phyloP scores from a whole-genome alignment of 2,329 filamentous ascomycete species.

The Colletotrichum australisinense region DNA sequence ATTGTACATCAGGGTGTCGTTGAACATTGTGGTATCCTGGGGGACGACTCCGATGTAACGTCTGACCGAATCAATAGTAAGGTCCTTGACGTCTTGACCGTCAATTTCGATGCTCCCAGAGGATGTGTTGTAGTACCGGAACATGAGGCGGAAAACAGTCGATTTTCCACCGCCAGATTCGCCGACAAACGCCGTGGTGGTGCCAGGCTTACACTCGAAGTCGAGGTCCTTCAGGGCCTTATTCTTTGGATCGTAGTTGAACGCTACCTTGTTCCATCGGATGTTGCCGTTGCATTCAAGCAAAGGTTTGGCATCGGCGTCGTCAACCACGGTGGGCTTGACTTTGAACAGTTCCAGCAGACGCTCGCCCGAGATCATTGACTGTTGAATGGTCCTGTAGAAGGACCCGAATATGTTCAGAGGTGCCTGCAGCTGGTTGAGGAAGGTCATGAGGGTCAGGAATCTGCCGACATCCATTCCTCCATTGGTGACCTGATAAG shows the following conservation, averaged over 20 bases:
- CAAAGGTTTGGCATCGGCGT: conserved; percentile 71
- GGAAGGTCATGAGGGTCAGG: conserved; percentile 79
- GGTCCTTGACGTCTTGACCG: conserved; percentile 82
- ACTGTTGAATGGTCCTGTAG: conserved; percentile 94
- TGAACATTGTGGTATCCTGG: conserved; percentile 95
- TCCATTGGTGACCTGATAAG: conserved; percentile 79
- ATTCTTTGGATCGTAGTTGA: conserved; percentile 89
- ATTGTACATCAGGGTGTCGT: conserved; percentile 95
- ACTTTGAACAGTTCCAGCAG: conserved; percentile 97
- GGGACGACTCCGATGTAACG: conserved; percentile 94
- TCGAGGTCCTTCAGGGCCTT: conserved; percentile 85
- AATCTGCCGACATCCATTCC: conserved; percentile 76
- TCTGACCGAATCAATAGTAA: conserved; percentile 94
- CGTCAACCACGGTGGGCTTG: conserved; percentile 89
- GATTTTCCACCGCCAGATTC: conserved; percentile 98
- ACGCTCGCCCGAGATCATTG: conserved; percentile 96
- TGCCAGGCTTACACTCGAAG: conserved; percentile 89
- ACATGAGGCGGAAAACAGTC: conserved; percentile 93
- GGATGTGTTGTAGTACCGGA: conserved; percentile 92
- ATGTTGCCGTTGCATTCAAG: conserved; percentile 82
- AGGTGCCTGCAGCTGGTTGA: conserved; percentile 83
- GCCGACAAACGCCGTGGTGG: conserved; percentile 94
- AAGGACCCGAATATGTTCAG: conserved; percentile 94
- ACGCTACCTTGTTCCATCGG: conserved; percentile 87
- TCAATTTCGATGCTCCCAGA: conserved; percentile 87